Base-by-base conservation (phyloP, 371 early-diverging fungal species). In the Dentiscutata heterogama region DNA sequence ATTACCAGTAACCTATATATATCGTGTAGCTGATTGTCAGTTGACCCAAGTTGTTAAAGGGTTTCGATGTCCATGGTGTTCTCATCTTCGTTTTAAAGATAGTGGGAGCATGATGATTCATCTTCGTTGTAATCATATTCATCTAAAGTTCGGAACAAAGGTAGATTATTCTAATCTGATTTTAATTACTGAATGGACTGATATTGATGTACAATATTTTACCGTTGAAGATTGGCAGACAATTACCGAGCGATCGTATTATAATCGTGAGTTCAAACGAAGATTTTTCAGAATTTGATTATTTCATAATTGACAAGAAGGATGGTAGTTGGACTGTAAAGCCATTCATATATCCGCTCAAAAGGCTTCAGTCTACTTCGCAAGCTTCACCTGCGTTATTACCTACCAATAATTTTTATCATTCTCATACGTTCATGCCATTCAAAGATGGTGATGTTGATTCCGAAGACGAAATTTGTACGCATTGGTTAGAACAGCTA, bases 351-450 rank as follows among this genome's bases (percentile, higher is more conserved):
- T 71, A 51, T 71, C 80, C 80, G n/a, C 13, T 60, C 11, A 61
- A 35, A 42, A 50, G n/a, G 18, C 27, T 31, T 18, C 22, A 18
- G 8, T 20, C 54, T 16, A 27, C 73, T 20, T 53, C 54, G 16
- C 20, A 53, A 18, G 22, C 39, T 61, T 16, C 39, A 56, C 27
- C 31, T 31, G 18, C 31, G 22, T 50, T 50, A 50, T 60, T 80
- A 11, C 70, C 80, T 29, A 22, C 64, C 25, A n/a, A 16, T 16
- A 60, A 46, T 27, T 80, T 67, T 80, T 70, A 71, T 56, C 56
- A 80, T 71, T 80, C 80, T 35, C 80, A 71, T 14, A 42, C 80
- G 16, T 80, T 80, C 22, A 80, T 80, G 56, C 80, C 80, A 39
- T 80, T 56, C 80, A 31, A 80, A 39, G 80, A 79, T 8, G 14